Evolutionary conservation across 495 filamentous ascomycete genomes (phyloP).

Genomic region (Aspergillus campestris): DNA sequence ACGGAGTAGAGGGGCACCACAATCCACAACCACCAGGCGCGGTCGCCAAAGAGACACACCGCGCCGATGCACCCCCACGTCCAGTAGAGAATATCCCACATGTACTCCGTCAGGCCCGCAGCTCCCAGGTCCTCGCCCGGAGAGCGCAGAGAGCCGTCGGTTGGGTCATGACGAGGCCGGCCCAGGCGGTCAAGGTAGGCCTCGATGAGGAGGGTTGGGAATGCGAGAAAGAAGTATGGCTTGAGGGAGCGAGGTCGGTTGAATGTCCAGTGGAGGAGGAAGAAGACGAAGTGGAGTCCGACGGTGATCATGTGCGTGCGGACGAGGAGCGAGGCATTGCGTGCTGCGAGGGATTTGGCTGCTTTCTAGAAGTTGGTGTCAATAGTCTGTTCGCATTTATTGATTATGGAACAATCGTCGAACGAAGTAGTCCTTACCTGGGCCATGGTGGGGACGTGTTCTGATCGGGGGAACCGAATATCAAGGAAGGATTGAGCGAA

Average conservation of each 20-base stretch:
- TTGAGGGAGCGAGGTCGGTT: conserved; percentile 58
- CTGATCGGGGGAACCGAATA: background rate
- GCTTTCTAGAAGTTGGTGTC: conserved; percentile 59
- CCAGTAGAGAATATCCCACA: conserved; percentile 95
- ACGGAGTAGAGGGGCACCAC: conserved; percentile 62
- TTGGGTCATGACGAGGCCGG: conserved; percentile 59
- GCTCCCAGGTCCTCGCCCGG: conserved; percentile 85
- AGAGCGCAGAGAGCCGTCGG: conserved; percentile 57
- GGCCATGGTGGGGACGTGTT: conserved; percentile 19
- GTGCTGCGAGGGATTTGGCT: conserved; percentile 77
- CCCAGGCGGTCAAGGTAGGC: conserved; percentile 74
- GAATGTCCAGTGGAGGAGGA: conserved; percentile 58
- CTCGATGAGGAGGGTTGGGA: conserved; percentile 70
- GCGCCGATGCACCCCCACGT: conserved; percentile 63
- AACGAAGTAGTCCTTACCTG: conserved; percentile 19
- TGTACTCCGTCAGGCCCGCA: conserved; percentile 86
- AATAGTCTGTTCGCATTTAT: too few species aligned
- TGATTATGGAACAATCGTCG: background rate
- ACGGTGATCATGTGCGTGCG: conserved; percentile 71
- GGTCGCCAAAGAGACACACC: conserved; percentile 62
- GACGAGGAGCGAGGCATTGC: conserved; percentile 65
- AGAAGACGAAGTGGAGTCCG: conserved; percentile 61
- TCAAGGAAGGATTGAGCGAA: too few species aligned
- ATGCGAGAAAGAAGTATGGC: conserved; percentile 62
- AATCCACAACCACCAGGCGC: conserved; percentile 66